Evolutionary conservation across 257 asterid genomes (phyloP).

Genomic region (Petunia axillaris): DNA sequence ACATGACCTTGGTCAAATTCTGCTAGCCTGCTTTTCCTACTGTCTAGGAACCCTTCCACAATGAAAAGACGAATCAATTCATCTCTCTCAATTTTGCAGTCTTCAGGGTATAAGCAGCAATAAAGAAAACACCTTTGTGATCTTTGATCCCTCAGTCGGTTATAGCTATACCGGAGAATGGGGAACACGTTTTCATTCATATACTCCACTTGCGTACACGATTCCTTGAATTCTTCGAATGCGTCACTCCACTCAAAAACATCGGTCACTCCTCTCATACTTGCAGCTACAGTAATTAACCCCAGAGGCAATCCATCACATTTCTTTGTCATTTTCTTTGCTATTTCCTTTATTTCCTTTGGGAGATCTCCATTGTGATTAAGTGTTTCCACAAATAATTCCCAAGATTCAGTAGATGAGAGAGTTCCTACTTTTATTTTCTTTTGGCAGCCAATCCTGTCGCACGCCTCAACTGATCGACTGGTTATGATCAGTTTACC

Average conservation of each 20-base stretch:
- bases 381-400: slow-evolving; percentile 31
- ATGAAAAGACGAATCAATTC: slow-evolving; percentile 28
- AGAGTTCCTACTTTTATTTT: slow-evolving; percentile 31
- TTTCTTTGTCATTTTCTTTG: slow-evolving; percentile 33
- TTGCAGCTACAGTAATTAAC: slow-evolving; percentile 32
- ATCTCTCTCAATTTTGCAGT: background rate
- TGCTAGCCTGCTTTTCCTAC: background rate
- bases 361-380: slow-evolving; percentile 27
- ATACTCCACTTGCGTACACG: slow-evolving; percentile 29
- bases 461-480: slow-evolving; percentile 23
- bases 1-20: slow-evolving; percentile 31
- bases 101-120: slow-evolving; percentile 38
- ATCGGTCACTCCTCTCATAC: slow-evolving; percentile 38
- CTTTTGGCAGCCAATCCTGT: slow-evolving; percentile 31
- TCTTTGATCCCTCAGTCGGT: background rate
- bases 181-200: slow-evolving; percentile 38
- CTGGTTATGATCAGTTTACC: slow-evolving; percentile 33
- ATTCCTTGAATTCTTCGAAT: slow-evolving; percentile 35
- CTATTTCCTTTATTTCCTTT: slow-evolving; percentile 28
- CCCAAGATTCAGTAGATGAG: slow-evolving; percentile 33
- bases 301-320: slow-evolving; percentile 41
- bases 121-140: slow-evolving; percentile 37
- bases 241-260: slow-evolving; percentile 43
- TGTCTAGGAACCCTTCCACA: slow-evolving; percentile 28
- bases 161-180: slow-evolving; percentile 25